Percentiles rank a stretch among this genome's conserved stretches.
phyloP scores from a whole-genome alignment of 768 basidiomycete species.

The Hericium erinaceus region DNA sequence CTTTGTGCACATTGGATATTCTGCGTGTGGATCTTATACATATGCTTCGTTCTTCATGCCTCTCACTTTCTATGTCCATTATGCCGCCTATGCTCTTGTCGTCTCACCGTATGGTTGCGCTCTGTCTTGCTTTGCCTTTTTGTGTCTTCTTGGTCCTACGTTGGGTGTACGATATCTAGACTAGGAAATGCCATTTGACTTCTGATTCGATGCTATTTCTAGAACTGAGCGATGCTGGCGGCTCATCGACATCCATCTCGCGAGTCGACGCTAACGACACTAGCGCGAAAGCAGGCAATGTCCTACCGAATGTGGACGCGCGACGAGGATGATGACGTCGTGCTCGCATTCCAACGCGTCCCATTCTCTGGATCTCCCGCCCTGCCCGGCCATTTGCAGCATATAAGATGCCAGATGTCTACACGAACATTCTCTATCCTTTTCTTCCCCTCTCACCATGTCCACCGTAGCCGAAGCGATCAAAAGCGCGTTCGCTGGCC shows the following conservation, averaged over 20 bases:
- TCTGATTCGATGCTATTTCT: too few relatives aligned
- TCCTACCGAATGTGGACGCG: too few relatives aligned
- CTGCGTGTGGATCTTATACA: background rate
- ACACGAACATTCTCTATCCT: background rate
- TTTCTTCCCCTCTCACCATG: conserved; percentile 11
- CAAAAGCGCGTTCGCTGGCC: conserved; percentile 7
- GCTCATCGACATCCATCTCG: too few relatives aligned
- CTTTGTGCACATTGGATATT: background rate
- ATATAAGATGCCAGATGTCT: background rate
- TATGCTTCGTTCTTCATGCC: background rate
- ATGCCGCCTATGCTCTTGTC: background rate
- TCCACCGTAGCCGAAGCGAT: conserved; percentile 6
- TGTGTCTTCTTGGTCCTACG: background rate
- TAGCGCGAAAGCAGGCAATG: too few relatives aligned
- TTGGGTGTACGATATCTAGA: background rate
- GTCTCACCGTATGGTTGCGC: background rate
- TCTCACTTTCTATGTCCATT: background rate
- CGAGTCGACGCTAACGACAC: too few relatives aligned
- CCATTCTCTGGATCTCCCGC: background rate
- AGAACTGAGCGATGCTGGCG: too few relatives aligned
- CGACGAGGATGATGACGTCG: background rate
- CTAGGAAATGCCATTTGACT: too few relatives aligned
- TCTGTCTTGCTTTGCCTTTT: background rate
- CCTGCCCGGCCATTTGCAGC: background rate
- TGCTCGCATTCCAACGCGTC: background rate